These are phyloP conservation scores for Crithidia acanthocephali DNA, from an alignment of 208 protist genomes.

Conservation along the genomic window DNA sequence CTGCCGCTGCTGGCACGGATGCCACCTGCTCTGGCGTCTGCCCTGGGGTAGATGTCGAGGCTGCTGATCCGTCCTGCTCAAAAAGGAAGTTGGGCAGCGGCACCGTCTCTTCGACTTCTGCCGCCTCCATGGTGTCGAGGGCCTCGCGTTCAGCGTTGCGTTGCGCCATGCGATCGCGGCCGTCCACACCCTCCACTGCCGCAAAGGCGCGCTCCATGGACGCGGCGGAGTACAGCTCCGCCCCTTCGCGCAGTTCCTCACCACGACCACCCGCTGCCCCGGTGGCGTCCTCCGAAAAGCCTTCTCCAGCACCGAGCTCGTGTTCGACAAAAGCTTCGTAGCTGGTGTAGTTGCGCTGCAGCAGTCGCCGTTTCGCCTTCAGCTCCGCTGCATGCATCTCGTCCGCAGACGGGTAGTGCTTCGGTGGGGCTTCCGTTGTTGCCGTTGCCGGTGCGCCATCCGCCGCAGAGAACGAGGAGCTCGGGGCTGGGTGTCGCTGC, in stretches of 20 bases:
- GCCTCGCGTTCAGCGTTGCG: constrained; percentile 41
- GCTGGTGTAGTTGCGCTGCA: constrained; percentile 67
- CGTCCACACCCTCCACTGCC: constrained; percentile 40
- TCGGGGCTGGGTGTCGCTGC: constrained; percentile 1
- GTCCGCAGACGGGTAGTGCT: constrained; percentile 40
- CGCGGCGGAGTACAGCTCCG: constrained; percentile 32
- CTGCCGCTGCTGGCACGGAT: background rate
- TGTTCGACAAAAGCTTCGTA: constrained; percentile 76
- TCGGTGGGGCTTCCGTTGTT: background rate
- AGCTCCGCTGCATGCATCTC: constrained; percentile 59
- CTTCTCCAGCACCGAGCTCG: constrained; percentile 45
- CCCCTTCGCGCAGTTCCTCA: background rate
- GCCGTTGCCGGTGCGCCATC: background rate
- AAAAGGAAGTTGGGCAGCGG: constrained; percentile 66
- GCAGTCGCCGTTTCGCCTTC: constrained; percentile 34
- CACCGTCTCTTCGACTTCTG: constrained; percentile 42
- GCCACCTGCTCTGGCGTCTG: too few species aligned
- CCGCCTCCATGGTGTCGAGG: constrained; percentile 34
- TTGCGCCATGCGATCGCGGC: constrained; percentile 45
- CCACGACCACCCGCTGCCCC: background rate
- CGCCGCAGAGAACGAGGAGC: background rate
- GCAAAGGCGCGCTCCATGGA: constrained; percentile 45
- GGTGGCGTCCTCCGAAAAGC: constrained; percentile 16
- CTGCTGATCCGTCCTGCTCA: constrained; percentile 1
- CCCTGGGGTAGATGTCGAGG: background rate